Base-by-base conservation (phyloP, 2,329 filamentous ascomycete species). In the Xylariaceae sp. region DNA sequence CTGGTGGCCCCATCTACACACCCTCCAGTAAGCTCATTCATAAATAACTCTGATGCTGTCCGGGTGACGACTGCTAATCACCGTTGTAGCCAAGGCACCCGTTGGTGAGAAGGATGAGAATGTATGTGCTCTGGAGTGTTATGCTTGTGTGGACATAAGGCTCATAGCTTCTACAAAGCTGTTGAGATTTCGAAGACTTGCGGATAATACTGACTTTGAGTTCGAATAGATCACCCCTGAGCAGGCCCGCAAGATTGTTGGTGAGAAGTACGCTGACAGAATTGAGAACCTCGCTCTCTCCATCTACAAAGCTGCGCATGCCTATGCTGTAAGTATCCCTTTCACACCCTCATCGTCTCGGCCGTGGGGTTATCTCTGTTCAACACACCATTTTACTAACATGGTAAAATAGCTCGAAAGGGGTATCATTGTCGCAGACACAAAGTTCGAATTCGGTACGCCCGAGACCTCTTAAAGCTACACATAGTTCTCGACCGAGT, bases 31-130 rank as follows among this genome's bases (percentile, higher is more conserved):
- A 59, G 60, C 39, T 45, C 30, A 10, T 6, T 15, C 45, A 53
- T 15, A 3, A 10, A n/a, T 10, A n/a, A 51, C 18, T 13, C 5
- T 6, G 10, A 37, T 18, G 2, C 48, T 23, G 34, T 35, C 13
- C 9, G 30, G 8, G 39, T 15, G 15, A 9, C 15, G 51, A 15
- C 9, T 11, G 47, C 60, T 63, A 51, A 63, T 11, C 9, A 23
- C 10, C 30, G 8, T 84, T 67, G 96, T 10, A 64, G 62, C 92
- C 10, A 96, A 96, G 78, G 92, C 92, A 1, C 87, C 89, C 68
- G 77, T 82, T 37, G 92, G 92, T 30, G 77, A 85, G 65, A 87
- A 94, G 72, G 82, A 96, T 73, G 88, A 93, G 76, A 96, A 96
- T 76, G 59, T 63, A 58, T 5, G 61, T n/a, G 17, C 51, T 45